Conservation (phyloP, 257 asterid genomes). For the Fraxinus cuspidata region DNA sequence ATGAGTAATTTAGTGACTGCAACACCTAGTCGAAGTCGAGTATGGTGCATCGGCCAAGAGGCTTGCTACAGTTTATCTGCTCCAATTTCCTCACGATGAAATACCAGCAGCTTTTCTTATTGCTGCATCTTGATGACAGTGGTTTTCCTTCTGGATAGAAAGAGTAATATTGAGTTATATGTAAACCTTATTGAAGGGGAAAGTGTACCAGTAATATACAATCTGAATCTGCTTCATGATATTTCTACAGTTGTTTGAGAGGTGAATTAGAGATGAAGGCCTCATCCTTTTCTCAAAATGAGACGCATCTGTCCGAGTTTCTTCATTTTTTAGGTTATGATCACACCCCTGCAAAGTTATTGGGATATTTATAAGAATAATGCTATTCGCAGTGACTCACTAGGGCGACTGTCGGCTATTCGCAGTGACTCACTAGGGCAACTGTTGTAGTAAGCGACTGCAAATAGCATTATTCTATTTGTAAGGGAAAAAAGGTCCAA, state of each 20-base stretch:
- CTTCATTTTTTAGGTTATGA: too few species aligned
- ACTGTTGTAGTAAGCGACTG: too few species aligned
- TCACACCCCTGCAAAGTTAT: too few species aligned
- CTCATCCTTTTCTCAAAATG: too few species aligned
- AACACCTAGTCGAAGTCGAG: constrained; percentile 54
- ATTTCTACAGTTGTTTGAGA: background rate
- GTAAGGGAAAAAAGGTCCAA: too few species aligned
- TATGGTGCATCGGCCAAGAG: constrained; percentile 66
- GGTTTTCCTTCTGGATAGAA: constrained; percentile 23
- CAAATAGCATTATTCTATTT: too few species aligned
- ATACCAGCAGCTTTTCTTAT: constrained; percentile 10
- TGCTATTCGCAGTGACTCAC: too few species aligned
- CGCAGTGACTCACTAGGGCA: too few species aligned
- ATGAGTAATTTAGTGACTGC: constrained; percentile 35
- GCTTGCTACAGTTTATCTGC: constrained; percentile 52
- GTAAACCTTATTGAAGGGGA: constrained; percentile 1
- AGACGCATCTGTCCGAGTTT: too few species aligned
- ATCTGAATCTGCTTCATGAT: background rate
- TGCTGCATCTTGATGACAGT: constrained; percentile 16
- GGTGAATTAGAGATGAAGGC: background rate
- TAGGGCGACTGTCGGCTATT: too few species aligned
- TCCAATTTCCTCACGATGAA: constrained; percentile 46
- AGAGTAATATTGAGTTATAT: constrained; percentile 3
- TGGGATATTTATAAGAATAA: too few species aligned
- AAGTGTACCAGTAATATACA: background rate